Percentiles rank a stretch among this genome's conserved stretches.
Conservation (phyloP, 2,329 filamentous ascomycete genomes). For the Pestalotiopsis sp. region DNA sequence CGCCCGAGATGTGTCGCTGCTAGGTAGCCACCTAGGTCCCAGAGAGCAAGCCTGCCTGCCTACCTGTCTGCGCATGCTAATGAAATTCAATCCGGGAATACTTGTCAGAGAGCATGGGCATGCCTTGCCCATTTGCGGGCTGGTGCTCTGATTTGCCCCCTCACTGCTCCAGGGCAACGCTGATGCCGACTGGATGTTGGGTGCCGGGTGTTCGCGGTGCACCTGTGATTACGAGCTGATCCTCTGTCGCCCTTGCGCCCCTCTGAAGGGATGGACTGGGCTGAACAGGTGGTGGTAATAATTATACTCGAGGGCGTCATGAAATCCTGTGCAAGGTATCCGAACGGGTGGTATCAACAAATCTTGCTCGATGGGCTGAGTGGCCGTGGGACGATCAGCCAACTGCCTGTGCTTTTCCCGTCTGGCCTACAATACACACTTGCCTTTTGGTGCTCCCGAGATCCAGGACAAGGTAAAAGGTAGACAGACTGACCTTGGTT, state of each 20-base stretch:
- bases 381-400: background rate
- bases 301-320: background rate
- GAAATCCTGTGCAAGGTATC: background rate
- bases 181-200: background rate
- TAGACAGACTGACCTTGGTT: too few relatives aligned
- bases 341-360: background rate
- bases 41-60: background rate
- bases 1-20: background rate
- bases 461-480: background rate
- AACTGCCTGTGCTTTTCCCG: background rate
- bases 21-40: background rate
- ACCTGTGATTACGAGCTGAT: constrained; percentile 1
- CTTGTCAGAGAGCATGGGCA: constrained; percentile 1
- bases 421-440: background rate
- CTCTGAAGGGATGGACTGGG: background rate
- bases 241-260: background rate
- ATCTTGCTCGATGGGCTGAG: background rate
- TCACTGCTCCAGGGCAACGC: background rate
- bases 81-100: constrained; percentile 4
- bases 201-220: background rate
- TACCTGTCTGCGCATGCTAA: background rate
- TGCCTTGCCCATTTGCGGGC: background rate
- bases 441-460: background rate
- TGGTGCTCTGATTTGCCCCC: constrained; percentile 5
- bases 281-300: background rate